Base-by-base conservation (phyloP, 1,139 yeast species). In the Candida sp. region DNA sequence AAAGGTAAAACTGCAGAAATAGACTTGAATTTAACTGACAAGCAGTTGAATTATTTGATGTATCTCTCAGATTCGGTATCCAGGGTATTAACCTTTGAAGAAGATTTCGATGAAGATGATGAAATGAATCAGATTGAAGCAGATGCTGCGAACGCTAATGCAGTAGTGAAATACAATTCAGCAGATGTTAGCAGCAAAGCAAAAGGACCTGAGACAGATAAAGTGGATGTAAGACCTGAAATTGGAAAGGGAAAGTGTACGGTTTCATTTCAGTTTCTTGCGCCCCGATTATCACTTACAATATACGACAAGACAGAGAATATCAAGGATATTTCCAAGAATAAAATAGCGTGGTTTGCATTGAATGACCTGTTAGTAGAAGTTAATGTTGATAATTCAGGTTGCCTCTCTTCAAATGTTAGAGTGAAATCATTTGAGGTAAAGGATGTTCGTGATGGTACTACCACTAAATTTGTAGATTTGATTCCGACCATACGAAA, bases 391-490 rank as follows among this genome's bases (percentile, higher is more conserved):
- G 73, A 68, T 35, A 73, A 80, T 32, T 79, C 81, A 51, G 75
- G 83, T 1, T 78, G 81, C 36, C 76, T 81, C 47, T 75, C 70
- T 5, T 77, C 91, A 0, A 83, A 82, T 44, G 58, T 90, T 12
- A 80, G 79, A 39, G 73, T 90, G 25, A 78, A 81, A 35, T 82
- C 97, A 0, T 86, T 95, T 56, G 80, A 84, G 2, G 88, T 91
- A 1, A 79, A 78, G 45, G 99, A 93, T 63, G 79, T 82, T 3
- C 74, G 99, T 51, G 58, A 66, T 29, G 66, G 68, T 8, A 78
- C 77, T 25, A 79, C 75, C 15, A 91, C 87, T 63, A 79, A 79
- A 55, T 93, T 88, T 61, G 76, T 84, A 0, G 86, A 90, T 49
- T 81, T 93, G 32, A 84, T 95, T 38, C 98, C 98, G 1, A 78